phyloP scores from a whole-genome alignment of 2,329 filamentous ascomycete genomes.

The Camillea tinctor region DNA sequence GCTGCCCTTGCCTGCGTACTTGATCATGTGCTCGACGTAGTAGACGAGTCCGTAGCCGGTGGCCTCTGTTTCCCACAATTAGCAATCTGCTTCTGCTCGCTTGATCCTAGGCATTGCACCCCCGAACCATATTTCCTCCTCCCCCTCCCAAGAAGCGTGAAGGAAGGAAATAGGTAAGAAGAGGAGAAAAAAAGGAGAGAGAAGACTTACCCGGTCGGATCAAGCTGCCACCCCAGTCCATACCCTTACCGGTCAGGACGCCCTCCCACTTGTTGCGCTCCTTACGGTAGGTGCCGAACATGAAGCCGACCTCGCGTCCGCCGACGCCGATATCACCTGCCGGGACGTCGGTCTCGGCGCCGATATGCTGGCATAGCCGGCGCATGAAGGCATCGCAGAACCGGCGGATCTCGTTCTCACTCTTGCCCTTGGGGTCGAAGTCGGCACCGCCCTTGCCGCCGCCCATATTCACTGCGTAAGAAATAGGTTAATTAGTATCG shows the following conservation, averaged over 20 bases:
- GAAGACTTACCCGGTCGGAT: slow-evolving; percentile 67
- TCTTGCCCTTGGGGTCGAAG: slow-evolving; percentile 99
- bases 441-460: slow-evolving; percentile 97
- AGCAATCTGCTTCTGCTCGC: neutral
- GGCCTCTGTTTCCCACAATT: slow-evolving; percentile 61
- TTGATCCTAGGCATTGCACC: neutral
- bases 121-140: neutral
- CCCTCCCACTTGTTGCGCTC: slow-evolving; percentile 91
- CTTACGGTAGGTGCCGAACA: slow-evolving; percentile 92
- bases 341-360: slow-evolving; percentile 91
- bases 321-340: slow-evolving; percentile 96
- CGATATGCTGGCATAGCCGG: slow-evolving; percentile 93
- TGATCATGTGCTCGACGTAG: slow-evolving; percentile 95
- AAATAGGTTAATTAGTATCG: slow-evolving; percentile 17
- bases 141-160: no score
- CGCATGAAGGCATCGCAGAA: slow-evolving; percentile 98
- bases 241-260: slow-evolving; percentile 93
- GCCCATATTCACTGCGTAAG: slow-evolving; percentile 74
- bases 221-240: slow-evolving; percentile 86
- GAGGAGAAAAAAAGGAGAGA: neutral
- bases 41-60: slow-evolving; percentile 96
- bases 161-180: neutral
- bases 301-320: slow-evolving; percentile 86
- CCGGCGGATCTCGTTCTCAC: slow-evolving; percentile 92
- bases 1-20: slow-evolving; percentile 80